Evolutionary conservation across 345 rosid species (phyloP).

Genomic region (Eutrema japonicum): DNA sequence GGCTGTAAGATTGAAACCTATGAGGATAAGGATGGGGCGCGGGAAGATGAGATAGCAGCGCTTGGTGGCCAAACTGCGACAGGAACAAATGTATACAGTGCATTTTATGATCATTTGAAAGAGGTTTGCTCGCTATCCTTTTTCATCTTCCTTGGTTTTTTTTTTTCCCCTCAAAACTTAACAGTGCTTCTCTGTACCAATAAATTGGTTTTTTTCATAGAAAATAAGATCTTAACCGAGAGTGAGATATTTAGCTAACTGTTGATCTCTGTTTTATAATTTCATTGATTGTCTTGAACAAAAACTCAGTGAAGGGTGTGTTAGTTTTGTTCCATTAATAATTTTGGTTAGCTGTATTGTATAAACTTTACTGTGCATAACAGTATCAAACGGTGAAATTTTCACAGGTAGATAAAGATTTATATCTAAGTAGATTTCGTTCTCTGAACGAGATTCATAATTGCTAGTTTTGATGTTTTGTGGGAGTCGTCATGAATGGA

Average conservation of each 20-base stretch:
- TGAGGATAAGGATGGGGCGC: conserved; percentile 81
- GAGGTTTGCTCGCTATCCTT: conserved; percentile 55
- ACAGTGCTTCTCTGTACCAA: conserved; percentile 2
- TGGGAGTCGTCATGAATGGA: background rate
- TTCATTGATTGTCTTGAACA: background rate
- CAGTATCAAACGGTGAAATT: background rate
- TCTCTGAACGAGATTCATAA: background rate
- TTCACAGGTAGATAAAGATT: background rate
- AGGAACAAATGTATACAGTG: conserved; percentile 77
- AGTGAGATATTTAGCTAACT: background rate
- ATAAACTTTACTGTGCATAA: background rate
- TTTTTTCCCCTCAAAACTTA: background rate
- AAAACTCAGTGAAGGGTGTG: conserved; percentile 1
- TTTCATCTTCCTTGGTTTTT: conserved; percentile 4
- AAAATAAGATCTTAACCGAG: background rate
- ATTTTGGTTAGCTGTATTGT: conserved; percentile 3
- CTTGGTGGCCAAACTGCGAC: conserved; percentile 86
- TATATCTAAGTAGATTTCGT: conserved; percentile 3
- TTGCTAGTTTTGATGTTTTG: conserved; percentile 4
- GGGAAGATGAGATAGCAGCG: conserved; percentile 94
- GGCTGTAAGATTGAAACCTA: conserved; percentile 69
- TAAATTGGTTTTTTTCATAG: background rate
- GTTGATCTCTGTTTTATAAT: conserved; percentile 16
- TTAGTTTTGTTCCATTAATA: background rate
- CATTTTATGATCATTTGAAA: conserved; percentile 88